Conservation (phyloP, 2,329 filamentous ascomycete genomes). For the Nemania abortiva region DNA sequence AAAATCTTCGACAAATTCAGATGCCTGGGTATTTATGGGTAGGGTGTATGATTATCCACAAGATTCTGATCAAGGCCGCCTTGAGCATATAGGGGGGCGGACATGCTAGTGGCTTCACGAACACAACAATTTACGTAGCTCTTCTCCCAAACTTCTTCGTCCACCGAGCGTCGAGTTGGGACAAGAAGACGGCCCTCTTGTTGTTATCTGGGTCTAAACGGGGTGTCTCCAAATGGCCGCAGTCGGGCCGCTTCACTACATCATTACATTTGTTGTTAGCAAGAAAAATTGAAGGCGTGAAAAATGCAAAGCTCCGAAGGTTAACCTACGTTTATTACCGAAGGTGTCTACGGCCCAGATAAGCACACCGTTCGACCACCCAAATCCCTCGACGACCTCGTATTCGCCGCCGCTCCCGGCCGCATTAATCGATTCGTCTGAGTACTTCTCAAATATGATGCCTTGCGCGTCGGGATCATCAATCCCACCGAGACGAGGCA, state of each 20-base stretch:
- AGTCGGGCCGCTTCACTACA: conserved; percentile 65
- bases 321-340: conserved; percentile 55
- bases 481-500: conserved; percentile 63
- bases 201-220: conserved; percentile 51
- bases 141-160: conserved; percentile 61
- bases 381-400: conserved; percentile 76
- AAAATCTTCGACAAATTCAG: not conserved
- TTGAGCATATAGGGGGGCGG: not conserved
- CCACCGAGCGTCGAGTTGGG: conserved; percentile 59
- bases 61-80: conserved; percentile 22
- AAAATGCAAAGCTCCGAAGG: not conserved
- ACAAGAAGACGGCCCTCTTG: conserved; percentile 60
- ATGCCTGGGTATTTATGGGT: not conserved
- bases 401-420: conserved; percentile 76
- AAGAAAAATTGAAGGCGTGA: not conserved
- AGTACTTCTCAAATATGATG: conserved; percentile 79
- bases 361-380: conserved; percentile 77
- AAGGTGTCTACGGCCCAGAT: conserved; percentile 76
- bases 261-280: conserved; percentile 14
- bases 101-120: not conserved
- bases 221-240: conserved; percentile 62
- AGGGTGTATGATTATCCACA: not conserved
- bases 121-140: conserved; percentile 3
- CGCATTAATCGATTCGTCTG: conserved; percentile 68
- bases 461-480: conserved; percentile 58